Evolutionary conservation across 2,329 filamentous ascomycete species (phyloP).

Genomic region (Aureobasidium sp.): DNA sequence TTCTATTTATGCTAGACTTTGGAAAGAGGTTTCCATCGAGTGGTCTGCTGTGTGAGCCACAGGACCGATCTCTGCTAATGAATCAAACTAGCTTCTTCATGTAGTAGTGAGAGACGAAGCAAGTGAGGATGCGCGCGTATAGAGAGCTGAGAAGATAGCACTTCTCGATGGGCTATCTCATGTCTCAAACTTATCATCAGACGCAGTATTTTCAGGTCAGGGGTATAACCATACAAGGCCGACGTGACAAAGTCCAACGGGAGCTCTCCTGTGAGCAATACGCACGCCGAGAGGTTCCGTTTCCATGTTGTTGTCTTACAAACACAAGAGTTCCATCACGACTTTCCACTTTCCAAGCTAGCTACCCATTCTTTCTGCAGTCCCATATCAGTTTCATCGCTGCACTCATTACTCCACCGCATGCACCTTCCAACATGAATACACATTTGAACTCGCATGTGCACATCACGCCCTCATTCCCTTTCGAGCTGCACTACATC

Average conservation of each 20-base stretch:
- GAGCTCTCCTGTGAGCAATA: not conserved
- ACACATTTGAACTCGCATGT: not conserved
- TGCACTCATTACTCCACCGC: not conserved
- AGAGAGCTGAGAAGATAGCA: not conserved
- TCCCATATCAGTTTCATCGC: not conserved
- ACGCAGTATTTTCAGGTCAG: not conserved
- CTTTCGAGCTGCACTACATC: constrained; percentile 24
- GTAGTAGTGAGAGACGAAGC: not conserved
- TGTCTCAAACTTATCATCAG: not conserved
- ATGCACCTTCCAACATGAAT: not conserved
- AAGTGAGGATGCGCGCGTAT: not conserved
- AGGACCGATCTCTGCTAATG: not conserved
- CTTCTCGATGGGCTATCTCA: not conserved
- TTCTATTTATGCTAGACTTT: not conserved
- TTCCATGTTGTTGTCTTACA: not conserved
- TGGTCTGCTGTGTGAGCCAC: not conserved
- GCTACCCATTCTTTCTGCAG: not conserved
- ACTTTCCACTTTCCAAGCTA: not conserved
- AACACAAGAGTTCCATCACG: not conserved
- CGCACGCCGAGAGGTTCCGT: not conserved
- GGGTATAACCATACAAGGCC: not conserved
- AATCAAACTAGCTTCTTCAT: not conserved
- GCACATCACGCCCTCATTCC: not conserved
- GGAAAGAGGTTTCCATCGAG: not conserved
- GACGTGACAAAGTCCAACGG: not conserved